A percentile compares a stretch with the other conserved stretches of the same genome.
These are phyloP conservation scores for Trichoderma reesei DNA, from an alignment of 495 filamentous ascomycete genomes.

Conservation along the genomic window DNA sequence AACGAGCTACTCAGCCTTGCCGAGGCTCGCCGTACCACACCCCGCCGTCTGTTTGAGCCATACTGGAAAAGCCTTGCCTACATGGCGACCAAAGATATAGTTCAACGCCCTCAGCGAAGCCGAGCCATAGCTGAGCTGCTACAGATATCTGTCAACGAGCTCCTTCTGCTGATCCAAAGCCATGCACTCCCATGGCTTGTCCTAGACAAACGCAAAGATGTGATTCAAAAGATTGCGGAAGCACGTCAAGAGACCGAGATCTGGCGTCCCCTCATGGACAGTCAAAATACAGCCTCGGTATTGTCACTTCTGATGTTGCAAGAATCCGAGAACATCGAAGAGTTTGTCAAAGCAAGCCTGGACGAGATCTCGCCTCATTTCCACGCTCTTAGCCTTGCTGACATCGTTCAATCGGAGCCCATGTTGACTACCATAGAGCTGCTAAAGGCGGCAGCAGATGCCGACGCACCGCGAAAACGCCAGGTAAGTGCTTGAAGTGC, in stretches of 20 bases:
- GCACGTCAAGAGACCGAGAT: slow-evolving; percentile 47
- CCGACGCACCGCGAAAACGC: slow-evolving; percentile 48
- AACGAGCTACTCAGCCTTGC: slow-evolving; percentile 66
- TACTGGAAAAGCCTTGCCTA: slow-evolving; percentile 80
- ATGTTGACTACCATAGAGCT: slow-evolving; percentile 67
- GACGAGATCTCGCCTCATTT: slow-evolving; percentile 56
- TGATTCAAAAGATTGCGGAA: slow-evolving; percentile 70
- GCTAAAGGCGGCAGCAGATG: slow-evolving; percentile 70
- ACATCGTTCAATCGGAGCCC: slow-evolving; percentile 66
- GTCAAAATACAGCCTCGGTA: slow-evolving; percentile 66
- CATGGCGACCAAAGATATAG: slow-evolving; percentile 68
- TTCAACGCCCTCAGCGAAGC: slow-evolving; percentile 68
- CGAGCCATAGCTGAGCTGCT: slow-evolving; percentile 73
- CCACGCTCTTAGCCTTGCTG: slow-evolving; percentile 50
- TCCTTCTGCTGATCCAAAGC: slow-evolving; percentile 67
- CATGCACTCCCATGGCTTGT: slow-evolving; percentile 81
- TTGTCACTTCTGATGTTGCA: slow-evolving; percentile 71
- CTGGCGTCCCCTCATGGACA: slow-evolving; percentile 36
- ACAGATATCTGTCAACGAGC: slow-evolving; percentile 57
- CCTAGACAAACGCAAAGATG: slow-evolving; percentile 60
- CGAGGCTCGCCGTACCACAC: slow-evolving; percentile 45
- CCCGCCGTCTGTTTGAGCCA: slow-evolving; percentile 62
- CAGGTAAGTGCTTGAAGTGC: slow-evolving; percentile 18
- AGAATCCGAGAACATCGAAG: slow-evolving; percentile 53
- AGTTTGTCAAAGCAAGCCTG: slow-evolving; percentile 57